Conservation (phyloP, 305 asterid species). For the Fraxinus paxiana region DNA sequence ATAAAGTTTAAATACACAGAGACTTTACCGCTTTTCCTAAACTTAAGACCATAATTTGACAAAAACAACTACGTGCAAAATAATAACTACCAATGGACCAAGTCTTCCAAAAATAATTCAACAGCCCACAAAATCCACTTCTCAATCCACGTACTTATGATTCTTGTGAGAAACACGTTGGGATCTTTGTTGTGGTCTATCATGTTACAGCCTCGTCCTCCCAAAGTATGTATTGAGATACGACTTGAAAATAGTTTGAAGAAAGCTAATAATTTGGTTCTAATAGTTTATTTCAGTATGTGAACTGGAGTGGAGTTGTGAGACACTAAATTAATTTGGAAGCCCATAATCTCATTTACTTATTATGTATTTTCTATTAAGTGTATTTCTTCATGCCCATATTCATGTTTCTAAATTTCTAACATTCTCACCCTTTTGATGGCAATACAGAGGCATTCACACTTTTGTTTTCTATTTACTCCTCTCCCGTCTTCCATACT, state of each 20-base stretch:
- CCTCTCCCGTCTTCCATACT: neutral
- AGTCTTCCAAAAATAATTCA: neutral
- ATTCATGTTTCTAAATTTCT: neutral
- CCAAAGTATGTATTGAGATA: neutral
- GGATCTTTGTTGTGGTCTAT: neutral
- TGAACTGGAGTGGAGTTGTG: neutral
- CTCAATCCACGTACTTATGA: neutral
- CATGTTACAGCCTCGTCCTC: neutral
- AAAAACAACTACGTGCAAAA: neutral
- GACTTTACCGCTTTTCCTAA: neutral
- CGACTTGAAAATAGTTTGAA: neutral
- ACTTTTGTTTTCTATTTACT: constrained; percentile 1
- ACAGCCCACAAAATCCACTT: neutral
- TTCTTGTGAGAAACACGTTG: neutral
- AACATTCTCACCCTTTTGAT: neutral
- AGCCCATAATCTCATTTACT: neutral
- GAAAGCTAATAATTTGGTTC: neutral
- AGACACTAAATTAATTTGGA: neutral
- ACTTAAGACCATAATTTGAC: neutral
- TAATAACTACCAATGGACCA: neutral
- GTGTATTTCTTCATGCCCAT: neutral
- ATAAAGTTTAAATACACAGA: neutral
- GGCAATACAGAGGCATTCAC: neutral
- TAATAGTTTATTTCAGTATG: neutral
- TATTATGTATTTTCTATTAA: neutral